Conservation (phyloP, 805 yeast genomes). For the Lipomyces chichibuensis region DNA sequence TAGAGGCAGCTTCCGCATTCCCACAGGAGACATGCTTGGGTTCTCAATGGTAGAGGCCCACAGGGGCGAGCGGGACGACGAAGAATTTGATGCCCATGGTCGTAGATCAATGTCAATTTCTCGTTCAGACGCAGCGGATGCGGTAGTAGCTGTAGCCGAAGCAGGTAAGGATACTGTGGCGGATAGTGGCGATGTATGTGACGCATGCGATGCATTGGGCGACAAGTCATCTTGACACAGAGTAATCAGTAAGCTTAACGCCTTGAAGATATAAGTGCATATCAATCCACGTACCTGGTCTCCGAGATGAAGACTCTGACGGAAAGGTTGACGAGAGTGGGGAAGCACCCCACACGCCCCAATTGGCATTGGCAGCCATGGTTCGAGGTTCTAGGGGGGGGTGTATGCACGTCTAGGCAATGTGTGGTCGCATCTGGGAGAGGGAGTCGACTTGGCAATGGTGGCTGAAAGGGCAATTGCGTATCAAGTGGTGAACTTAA, state of each 20-base stretch:
- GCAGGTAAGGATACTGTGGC: conserved; percentile 9
- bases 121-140: conserved; percentile 23
- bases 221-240: conserved; percentile 19
- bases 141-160: conserved; percentile 5
- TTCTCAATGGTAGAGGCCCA: conserved; percentile 23
- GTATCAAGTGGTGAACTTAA: neutral
- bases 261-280: neutral
- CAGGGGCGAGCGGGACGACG: conserved; percentile 34
- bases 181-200: conserved; percentile 22
- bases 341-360: conserved; percentile 36
- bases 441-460: neutral
- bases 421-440: neutral
- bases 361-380: conserved; percentile 34
- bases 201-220: conserved; percentile 17
- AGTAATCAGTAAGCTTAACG: neutral
- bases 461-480: neutral
- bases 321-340: conserved; percentile 21
- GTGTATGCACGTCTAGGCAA: neutral
- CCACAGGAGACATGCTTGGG: conserved; percentile 26
- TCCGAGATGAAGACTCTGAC: conserved; percentile 2
- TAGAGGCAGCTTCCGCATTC: conserved; percentile 28
- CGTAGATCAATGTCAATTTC: conserved; percentile 32
- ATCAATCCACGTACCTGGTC: conserved; percentile 16
- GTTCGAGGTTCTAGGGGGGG: conserved; percentile 3
- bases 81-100: conserved; percentile 31